Evolutionary conservation across 1,284 basidiomycete genomes (phyloP), one percentile per base, ranked within the genome.

Genomic region (Trametes versicolor): DNA sequence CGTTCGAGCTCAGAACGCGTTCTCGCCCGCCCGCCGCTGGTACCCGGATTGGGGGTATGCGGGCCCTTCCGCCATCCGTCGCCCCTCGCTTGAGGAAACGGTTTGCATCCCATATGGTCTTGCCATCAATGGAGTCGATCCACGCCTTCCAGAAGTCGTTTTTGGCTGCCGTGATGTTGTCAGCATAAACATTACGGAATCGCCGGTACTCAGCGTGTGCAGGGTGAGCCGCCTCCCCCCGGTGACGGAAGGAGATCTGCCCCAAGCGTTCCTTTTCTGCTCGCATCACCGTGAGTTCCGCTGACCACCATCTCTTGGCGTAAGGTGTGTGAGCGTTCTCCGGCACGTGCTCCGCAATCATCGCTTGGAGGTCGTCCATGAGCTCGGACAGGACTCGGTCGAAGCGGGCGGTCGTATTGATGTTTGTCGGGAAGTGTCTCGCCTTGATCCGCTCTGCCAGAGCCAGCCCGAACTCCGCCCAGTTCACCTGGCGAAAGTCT

Each of bases 81-180:
- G 71, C 45, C 0, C 73, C 70, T 0, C 39, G 53, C 8, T 70
- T 71, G 2, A 77, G 67, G 49, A 75, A 80, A n/a, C 68, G 68
- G 63, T 76, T 76, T 1, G 77, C 77, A 0, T n/a, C n/a, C n/a
- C n/a, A n/a, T n/a, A n/a, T n/a, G n/a, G n/a, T n/a, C n/a, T n/a
- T n/a, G n/a, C n/a, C 66, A 2, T 72, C 66, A 0, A 75, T 63
- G 0, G 73, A 65, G 34, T 79, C 77, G 0, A 82, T 66, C 73
- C 73, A 83, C 0, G 76, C 72, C 1, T 67, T 58, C 78, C 79
- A 80, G 66, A 77, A 75, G n/a, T 79, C 69, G 0, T 65, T 64
- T 56, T 81, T 83, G 0, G 72, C 70, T 7, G 54, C 47, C 17
- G 61, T 27, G 19, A 83, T 77, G n/a, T 56, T 59, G 23, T 77